Evolutionary conservation across 306 rosid species (phyloP).

Genomic region (Betula pendula): DNA sequence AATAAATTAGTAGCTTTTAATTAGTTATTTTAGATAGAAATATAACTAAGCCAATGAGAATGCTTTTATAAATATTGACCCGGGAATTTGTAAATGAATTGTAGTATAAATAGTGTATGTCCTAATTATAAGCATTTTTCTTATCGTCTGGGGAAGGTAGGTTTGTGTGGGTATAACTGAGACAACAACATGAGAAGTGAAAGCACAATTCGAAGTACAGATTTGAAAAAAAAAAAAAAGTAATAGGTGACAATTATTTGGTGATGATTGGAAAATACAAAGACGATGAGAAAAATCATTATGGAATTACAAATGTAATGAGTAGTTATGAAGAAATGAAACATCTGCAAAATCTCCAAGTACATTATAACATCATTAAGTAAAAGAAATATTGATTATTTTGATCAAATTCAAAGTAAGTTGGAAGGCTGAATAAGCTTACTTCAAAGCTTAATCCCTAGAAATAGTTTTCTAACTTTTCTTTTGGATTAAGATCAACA

Average conservation of each 20-base stretch:
- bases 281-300: not conserved
- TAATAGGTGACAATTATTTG: not conserved
- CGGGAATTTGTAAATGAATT: too few relatives aligned
- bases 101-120: too few relatives aligned
- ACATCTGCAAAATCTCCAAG: not conserved
- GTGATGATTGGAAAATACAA: constrained; percentile 3
- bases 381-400: not conserved
- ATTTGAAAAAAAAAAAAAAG: not conserved
- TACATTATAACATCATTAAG: not conserved
- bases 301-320: not conserved
- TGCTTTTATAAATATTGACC: too few relatives aligned
- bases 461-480: not conserved
- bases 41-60: too few relatives aligned
- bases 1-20: too few relatives aligned
- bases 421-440: not conserved
- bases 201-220: not conserved
- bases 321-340: not conserved
- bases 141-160: not conserved
- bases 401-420: not conserved
- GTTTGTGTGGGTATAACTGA: not conserved
- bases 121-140: too few relatives aligned
- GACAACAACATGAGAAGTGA: not conserved
- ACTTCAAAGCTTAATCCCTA: not conserved
- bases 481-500: not conserved
- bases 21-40: too few relatives aligned